Percentiles rank a stretch among this genome's conserved stretches.
phyloP scores from a whole-genome alignment of 345 rosid species.

The Rhodomyrtus tomentosa region DNA sequence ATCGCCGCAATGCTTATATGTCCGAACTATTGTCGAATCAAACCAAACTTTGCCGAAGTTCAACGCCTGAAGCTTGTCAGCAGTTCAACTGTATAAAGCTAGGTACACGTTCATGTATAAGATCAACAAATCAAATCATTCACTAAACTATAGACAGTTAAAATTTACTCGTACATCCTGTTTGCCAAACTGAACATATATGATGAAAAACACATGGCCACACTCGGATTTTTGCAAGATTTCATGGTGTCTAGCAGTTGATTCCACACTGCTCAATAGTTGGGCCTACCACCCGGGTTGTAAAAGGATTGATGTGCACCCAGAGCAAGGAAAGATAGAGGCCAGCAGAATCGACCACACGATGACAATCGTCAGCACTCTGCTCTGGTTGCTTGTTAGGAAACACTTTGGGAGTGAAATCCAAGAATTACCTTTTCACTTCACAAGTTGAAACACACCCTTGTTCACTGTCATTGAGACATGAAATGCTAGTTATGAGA shows the following conservation, averaged over 20 bases:
- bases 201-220: background rate
- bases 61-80: background rate
- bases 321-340: slow-evolving; percentile 29
- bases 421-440: no score
- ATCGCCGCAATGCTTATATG: background rate
- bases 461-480: no score
- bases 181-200: background rate
- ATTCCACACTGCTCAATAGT: slow-evolving; percentile 22
- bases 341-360: slow-evolving; percentile 35
- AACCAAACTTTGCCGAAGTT: background rate
- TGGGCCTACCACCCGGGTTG: slow-evolving; percentile 23
- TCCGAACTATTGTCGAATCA: background rate
- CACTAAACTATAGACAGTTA: background rate
- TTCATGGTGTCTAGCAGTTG: slow-evolving; percentile 17
- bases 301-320: slow-evolving; percentile 29
- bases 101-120: background rate
- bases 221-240: background rate
- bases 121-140: background rate
- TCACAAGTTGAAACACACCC: no score
- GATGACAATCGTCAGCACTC: slow-evolving; percentile 28
- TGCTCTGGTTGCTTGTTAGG: slow-evolving; percentile 27
- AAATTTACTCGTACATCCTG: background rate
- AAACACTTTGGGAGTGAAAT: no score
- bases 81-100: background rate
- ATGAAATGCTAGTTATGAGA: no score